phyloP scores from a whole-genome alignment of 2,329 filamentous ascomycete species.

The Berkeleyomyces rouxiae region DNA sequence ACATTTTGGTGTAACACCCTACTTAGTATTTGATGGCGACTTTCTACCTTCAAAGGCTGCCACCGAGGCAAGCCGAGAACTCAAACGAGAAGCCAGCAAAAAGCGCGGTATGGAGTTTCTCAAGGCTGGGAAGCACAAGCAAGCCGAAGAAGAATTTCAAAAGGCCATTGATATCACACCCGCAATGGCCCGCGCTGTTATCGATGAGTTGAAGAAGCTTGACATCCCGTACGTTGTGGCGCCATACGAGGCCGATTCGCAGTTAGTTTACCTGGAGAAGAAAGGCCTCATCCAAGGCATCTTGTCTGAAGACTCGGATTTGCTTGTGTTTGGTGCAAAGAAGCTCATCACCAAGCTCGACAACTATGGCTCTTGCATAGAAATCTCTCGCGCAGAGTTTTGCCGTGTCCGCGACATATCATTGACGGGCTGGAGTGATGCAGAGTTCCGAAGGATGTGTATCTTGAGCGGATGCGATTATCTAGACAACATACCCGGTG shows the following conservation, averaged over 20 bases:
- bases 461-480: constrained; percentile 97
- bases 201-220: constrained; percentile 74
- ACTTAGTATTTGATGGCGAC: constrained; percentile 91
- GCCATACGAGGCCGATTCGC: constrained; percentile 94
- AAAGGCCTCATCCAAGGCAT: constrained; percentile 74
- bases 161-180: constrained; percentile 94
- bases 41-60: constrained; percentile 82
- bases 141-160: constrained; percentile 75
- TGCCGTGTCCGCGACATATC: constrained; percentile 76
- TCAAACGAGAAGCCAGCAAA: constrained; percentile 60
- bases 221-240: constrained; percentile 79
- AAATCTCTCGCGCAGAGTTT: constrained; percentile 81
- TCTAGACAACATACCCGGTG: constrained; percentile 63
- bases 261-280: constrained; percentile 83
- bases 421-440: constrained; percentile 79
- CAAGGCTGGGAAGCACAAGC: constrained; percentile 60
- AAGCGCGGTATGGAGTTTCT: constrained; percentile 62
- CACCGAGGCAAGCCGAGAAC: constrained; percentile 65
- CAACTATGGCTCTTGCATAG: constrained; percentile 80
- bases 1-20: constrained; percentile 87
- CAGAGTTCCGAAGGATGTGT: constrained; percentile 84
- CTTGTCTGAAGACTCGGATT: constrained; percentile 87
- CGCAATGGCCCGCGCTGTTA: constrained; percentile 81
- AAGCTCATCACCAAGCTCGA: constrained; percentile 85
- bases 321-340: constrained; percentile 87